Evolutionary conservation across 2,329 filamentous ascomycete genomes (phyloP).

Genomic region (Eutypella sp.): DNA sequence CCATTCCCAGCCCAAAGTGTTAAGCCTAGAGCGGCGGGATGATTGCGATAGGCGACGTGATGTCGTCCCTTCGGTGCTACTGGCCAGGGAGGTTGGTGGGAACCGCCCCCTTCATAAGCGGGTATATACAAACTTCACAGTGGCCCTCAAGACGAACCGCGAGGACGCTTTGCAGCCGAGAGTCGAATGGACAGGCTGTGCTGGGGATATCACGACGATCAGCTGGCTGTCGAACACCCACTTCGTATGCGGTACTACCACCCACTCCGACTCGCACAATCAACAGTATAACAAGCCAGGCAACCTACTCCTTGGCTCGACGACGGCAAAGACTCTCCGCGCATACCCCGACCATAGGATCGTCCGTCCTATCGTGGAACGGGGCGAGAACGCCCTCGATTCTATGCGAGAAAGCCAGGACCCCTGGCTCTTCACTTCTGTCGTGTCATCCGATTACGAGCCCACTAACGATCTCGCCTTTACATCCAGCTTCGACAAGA

Average conservation of each 20-base stretch:
- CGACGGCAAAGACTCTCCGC: conserved; percentile 36
- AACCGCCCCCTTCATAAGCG: conserved; percentile 37
- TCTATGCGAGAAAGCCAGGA: conserved; percentile 56
- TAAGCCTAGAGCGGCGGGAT: conserved; percentile 30
- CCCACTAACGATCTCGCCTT: conserved; percentile 40
- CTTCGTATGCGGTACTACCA: conserved; percentile 58
- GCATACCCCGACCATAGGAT: conserved; percentile 55
- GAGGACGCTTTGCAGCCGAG: conserved; percentile 49
- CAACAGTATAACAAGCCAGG: conserved; percentile 63
- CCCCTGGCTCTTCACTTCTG: conserved; percentile 60
- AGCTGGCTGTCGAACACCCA: conserved; percentile 50
- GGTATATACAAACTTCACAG: conserved; percentile 39
- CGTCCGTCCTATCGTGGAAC: conserved; percentile 45
- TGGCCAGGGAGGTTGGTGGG: conserved; percentile 46
- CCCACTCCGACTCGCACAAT: conserved; percentile 58
- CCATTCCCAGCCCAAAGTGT: conserved; percentile 12
- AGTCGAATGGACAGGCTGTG: conserved; percentile 55
- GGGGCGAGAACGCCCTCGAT: conserved; percentile 49
- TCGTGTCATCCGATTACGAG: conserved; percentile 57
- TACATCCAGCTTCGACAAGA: conserved; percentile 58
- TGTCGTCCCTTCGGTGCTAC: conserved; percentile 36
- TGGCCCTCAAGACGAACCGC: conserved; percentile 36
- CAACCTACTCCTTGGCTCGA: conserved; percentile 54
- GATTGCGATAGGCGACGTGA: conserved; percentile 23
- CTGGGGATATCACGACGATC: conserved; percentile 56